phyloP scores from a whole-genome alignment of 1,284 basidiomycete genomes.

The Vanrija humicola region DNA sequence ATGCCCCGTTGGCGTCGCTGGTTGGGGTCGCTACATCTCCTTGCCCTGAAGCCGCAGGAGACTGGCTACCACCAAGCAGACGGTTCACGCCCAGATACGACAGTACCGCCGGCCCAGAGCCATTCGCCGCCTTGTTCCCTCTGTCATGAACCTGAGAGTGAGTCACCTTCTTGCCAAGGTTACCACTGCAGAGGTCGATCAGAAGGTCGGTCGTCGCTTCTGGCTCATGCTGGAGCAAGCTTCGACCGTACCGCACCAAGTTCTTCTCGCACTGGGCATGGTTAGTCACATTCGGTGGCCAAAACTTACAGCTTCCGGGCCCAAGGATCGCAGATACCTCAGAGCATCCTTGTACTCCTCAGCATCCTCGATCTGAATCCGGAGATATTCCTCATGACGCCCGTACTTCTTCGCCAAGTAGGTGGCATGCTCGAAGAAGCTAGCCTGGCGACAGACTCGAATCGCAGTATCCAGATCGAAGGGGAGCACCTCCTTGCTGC shows the following conservation, averaged over 20 bases:
- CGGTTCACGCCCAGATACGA: slow-evolving; percentile 73
- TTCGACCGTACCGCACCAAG: slow-evolving; percentile 75
- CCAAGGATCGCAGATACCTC: slow-evolving; percentile 70
- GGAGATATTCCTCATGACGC: slow-evolving; percentile 85
- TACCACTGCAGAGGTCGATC: slow-evolving; percentile 83
- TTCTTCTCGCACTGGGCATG: slow-evolving; percentile 62
- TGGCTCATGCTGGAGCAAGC: slow-evolving; percentile 74
- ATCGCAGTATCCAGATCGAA: slow-evolving; percentile 98
- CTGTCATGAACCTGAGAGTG: slow-evolving; percentile 25
- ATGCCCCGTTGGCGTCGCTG: neutral
- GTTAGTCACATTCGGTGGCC: too few relatives aligned
- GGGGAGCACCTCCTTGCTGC: slow-evolving; percentile 65
- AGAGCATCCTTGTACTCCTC: slow-evolving; percentile 78
- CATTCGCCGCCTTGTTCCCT: slow-evolving; percentile 27
- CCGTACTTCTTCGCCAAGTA: slow-evolving; percentile 91
- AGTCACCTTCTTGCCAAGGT: slow-evolving; percentile 39
- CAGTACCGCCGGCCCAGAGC: slow-evolving; percentile 60
- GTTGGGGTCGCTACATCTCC: neutral
- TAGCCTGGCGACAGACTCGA: slow-evolving; percentile 90
- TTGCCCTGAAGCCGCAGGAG: slow-evolving; percentile 29
- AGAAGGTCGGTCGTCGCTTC: slow-evolving; percentile 84
- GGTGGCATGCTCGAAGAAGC: slow-evolving; percentile 90
- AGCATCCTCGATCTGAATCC: slow-evolving; percentile 92
- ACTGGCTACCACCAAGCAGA: slow-evolving; percentile 27
- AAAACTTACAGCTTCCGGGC: slow-evolving; percentile 58